Percentiles rank a stretch among this genome's conserved stretches.
Evolutionary conservation across 108 stramenopile genomes (phyloP).

Genomic region (Phaeodactylum tricornutum): DNA sequence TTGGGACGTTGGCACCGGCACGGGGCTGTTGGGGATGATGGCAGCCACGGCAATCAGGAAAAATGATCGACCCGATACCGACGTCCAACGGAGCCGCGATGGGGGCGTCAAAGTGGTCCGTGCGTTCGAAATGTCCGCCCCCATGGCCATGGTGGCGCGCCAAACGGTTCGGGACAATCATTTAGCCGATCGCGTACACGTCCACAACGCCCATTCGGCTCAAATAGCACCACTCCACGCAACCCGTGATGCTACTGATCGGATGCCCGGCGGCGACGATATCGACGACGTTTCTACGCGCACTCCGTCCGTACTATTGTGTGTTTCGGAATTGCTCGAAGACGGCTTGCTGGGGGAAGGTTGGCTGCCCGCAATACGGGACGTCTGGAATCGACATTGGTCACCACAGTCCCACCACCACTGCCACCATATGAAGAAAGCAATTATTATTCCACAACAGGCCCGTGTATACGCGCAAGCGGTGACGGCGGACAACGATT

Average conservation of each 20-base stretch:
- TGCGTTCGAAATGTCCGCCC: slow-evolving; percentile 56
- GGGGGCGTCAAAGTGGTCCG: background rate
- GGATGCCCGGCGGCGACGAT: background rate
- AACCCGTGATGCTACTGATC: background rate
- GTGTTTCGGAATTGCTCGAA: slow-evolving; percentile 78
- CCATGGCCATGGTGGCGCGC: slow-evolving; percentile 61
- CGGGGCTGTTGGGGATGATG: slow-evolving; percentile 71
- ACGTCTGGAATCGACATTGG: slow-evolving; percentile 75
- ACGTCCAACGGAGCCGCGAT: background rate
- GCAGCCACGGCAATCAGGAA: slow-evolving; percentile 22
- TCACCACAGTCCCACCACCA: no score
- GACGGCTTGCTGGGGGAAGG: slow-evolving; percentile 75
- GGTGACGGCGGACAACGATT: slow-evolving; percentile 17
- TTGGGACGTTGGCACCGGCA: slow-evolving; percentile 76
- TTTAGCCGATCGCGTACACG: slow-evolving; percentile 15
- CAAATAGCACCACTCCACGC: slow-evolving; percentile 21
- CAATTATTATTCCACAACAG: slow-evolving; percentile 55
- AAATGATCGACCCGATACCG: background rate
- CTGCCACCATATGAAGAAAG: slow-evolving; percentile 12
- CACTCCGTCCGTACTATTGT: slow-evolving; percentile 21
- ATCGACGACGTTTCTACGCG: background rate
- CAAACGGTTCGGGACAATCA: slow-evolving; percentile 42
- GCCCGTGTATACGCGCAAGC: slow-evolving; percentile 58
- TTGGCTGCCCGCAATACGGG: slow-evolving; percentile 57
- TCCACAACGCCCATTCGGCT: slow-evolving; percentile 59